These are phyloP conservation scores for Pythium vanterpoolii DNA, from an alignment of 352 stramenopile species.

Conservation along the genomic window DNA sequence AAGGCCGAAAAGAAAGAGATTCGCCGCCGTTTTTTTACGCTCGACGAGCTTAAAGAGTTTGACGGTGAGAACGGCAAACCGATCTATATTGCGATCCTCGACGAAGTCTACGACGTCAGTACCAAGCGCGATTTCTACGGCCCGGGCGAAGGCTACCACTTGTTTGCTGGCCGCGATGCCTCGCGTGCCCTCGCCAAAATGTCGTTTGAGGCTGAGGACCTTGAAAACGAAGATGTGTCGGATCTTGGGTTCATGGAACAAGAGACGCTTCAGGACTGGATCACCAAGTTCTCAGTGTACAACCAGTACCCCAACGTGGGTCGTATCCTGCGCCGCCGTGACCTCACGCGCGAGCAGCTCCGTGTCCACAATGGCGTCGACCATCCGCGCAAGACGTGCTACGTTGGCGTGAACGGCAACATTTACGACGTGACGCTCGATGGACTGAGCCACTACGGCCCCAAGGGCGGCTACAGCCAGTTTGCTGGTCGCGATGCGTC, in stretches of 20 bases:
- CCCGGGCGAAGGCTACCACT: slow-evolving; percentile 93
- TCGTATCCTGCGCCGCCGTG: slow-evolving; percentile 74
- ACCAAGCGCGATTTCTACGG: slow-evolving; percentile 95
- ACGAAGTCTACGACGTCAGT: slow-evolving; percentile 96
- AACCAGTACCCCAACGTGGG: slow-evolving; percentile 95
- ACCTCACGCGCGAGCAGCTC: slow-evolving; percentile 85
- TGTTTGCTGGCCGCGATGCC: slow-evolving; percentile 95
- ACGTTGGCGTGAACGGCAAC: slow-evolving; percentile 91
- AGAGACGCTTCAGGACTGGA: slow-evolving; percentile 90
- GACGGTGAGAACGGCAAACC: slow-evolving; percentile 90
- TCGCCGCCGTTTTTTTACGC: slow-evolving; percentile 89
- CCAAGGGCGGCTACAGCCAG: slow-evolving; percentile 92
- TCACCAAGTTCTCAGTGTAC: slow-evolving; percentile 95
- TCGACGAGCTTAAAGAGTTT: slow-evolving; percentile 89
- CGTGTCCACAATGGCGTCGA: slow-evolving; percentile 77
- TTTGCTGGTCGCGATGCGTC: slow-evolving; percentile 96
- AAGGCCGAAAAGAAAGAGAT: slow-evolving; percentile 66
- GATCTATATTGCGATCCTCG: slow-evolving; percentile 95
- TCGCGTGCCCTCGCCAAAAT: slow-evolving; percentile 95
- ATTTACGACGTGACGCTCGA: slow-evolving; percentile 98
- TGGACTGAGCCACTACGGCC: slow-evolving; percentile 91
- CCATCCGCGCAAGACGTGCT: slow-evolving; percentile 89
- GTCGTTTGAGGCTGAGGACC: slow-evolving; percentile 92
- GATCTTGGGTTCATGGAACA: slow-evolving; percentile 83
- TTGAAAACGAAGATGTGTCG: slow-evolving; percentile 83